These are phyloP conservation scores for Colletotrichum sp. DNA, from an alignment of 2,329 filamentous ascomycete genomes.

Conservation along the genomic window DNA sequence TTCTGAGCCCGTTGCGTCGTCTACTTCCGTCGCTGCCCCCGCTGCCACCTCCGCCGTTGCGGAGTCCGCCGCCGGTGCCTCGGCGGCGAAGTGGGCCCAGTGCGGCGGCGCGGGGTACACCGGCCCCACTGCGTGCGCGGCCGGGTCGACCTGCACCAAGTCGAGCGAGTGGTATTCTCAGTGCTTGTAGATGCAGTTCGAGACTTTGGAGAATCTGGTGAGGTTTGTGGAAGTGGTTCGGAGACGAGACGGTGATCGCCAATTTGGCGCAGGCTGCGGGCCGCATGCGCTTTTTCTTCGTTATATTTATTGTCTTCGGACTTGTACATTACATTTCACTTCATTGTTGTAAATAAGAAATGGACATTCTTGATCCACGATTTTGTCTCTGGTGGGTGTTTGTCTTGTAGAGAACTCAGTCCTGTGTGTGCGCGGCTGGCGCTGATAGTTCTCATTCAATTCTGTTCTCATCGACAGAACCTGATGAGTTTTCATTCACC, in stretches of 20 bases:
- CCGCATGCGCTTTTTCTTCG: background rate
- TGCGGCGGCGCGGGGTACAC: slow-evolving; percentile 40
- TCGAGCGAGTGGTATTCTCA: slow-evolving; percentile 46
- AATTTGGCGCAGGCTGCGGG: background rate
- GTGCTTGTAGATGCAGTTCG: slow-evolving; percentile 34
- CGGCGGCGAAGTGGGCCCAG: slow-evolving; percentile 34
- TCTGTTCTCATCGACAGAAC: background rate
- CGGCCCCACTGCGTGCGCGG: slow-evolving; percentile 39
- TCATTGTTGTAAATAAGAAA: background rate
- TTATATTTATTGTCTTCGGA: background rate
- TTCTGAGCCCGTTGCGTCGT: background rate
- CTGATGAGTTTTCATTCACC: background rate
- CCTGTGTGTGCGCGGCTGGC: background rate
- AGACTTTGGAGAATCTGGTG: background rate
- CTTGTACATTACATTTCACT: background rate
- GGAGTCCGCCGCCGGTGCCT: background rate
- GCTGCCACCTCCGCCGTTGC: background rate
- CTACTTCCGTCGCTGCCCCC: background rate
- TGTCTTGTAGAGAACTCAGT: rapidly evolving
- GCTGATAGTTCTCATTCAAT: rapidly evolving
- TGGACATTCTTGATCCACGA: background rate
- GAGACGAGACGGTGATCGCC: background rate
- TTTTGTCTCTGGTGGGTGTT: rapidly evolving
- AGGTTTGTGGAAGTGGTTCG: background rate
- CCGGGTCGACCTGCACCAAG: slow-evolving; percentile 38